Evolutionary conservation across 139 green algal genomes (phyloP).

Genomic region (Trebouxia sp.): DNA sequence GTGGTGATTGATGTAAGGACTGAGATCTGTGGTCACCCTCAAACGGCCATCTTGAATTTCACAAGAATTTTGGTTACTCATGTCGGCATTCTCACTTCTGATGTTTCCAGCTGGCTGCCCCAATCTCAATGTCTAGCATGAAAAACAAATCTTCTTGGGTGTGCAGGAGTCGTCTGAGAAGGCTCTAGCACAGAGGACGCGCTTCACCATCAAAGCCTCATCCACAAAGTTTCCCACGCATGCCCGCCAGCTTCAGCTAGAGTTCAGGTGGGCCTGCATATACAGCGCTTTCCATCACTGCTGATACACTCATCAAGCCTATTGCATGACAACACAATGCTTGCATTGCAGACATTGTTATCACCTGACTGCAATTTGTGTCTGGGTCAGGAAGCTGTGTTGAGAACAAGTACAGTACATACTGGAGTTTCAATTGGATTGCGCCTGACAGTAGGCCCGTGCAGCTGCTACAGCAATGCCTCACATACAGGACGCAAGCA

Average conservation of each 20-base stretch:
- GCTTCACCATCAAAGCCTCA: neutral
- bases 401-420: too few relatives aligned
- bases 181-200: neutral
- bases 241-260: neutral
- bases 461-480: too few relatives aligned
- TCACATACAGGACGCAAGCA: too few relatives aligned
- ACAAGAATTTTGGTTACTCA: constrained; percentile 67
- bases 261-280: neutral
- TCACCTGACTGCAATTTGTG: too few relatives aligned
- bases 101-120: too few relatives aligned
- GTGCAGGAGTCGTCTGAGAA: constrained; percentile 12
- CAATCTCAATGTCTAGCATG: too few relatives aligned
- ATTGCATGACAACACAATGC: neutral
- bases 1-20: too few relatives aligned
- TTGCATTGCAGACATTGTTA: neutral
- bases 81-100: constrained; percentile 67
- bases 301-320: neutral
- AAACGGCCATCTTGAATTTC: constrained; percentile 52
- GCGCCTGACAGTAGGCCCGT: too few relatives aligned
- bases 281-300: neutral
- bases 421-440: too few relatives aligned
- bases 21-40: constrained; percentile 53
- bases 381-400: too few relatives aligned
- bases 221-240: constrained; percentile 17
- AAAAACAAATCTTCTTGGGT: too few relatives aligned